Base-by-base conservation (phyloP, 257 asterid species). In the Salvia hispanica region DNA sequence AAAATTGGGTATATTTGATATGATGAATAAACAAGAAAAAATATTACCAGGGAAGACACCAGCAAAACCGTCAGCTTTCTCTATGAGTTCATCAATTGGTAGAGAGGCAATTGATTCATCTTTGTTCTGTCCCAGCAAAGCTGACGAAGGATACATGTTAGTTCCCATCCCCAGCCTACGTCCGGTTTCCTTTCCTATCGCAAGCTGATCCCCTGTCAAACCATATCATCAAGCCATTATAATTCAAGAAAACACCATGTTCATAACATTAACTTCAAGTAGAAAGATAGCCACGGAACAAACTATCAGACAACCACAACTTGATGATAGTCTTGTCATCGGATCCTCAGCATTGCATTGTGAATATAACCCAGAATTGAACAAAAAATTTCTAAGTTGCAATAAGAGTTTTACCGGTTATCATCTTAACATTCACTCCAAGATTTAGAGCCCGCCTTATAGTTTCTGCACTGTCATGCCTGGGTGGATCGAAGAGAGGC, bases 121-220 rank as follows among this genome's bases (percentile, higher is more conserved):
- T 82, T 93, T 93, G 80, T 89, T 77, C 78, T 90, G 97, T 51
- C 99, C 99, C 63, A 93, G 81, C 76, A 93, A 74, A 81, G 99
- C 96, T 14, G 99, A 93, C 9, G 99, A 80, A 60, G 99, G 99
- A 56, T 93, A 90, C 99, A 93, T 93, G 82, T 93, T 93, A 37
- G 99, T 93, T 71, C 99, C 99, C 99, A 93, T 93, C 69, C 99
- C 99, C 78, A 93, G 68, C 42, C 99, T 85, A 14, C 99, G 82
- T 21, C 99, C 99, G 12, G 99, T 90, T 85, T 93, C 99, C 76
- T 93, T 93, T 67, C 92, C 99, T 50, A 93, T 93, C 9, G 99
- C 99, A 4, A 93, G 95, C 70, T 90, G 99, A 81, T 93, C 99
- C 64, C 99, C 99, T 93, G 84, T 64, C 61, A 67, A 68, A 54